Percentiles rank a stretch among this genome's conserved stretches.
Conservation (phyloP, 2,329 filamentous ascomycete species). For the Coleophoma cylindrospora region DNA sequence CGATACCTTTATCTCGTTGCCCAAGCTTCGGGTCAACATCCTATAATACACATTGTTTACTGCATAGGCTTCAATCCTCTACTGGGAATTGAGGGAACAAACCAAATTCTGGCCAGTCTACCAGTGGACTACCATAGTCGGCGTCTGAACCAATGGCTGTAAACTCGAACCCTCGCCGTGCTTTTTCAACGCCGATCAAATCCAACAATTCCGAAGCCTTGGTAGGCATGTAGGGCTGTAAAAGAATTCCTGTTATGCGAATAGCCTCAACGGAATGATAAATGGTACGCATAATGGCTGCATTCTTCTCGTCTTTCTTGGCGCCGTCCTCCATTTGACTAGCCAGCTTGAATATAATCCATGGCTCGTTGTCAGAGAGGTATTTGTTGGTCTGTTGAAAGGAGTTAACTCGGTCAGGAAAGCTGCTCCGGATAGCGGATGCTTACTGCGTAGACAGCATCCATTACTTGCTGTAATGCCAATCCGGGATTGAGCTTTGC, state of each 20-base stretch:
- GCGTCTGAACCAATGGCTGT: conserved; percentile 60
- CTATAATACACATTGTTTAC: no score
- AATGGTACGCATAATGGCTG: conserved; percentile 42
- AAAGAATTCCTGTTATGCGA: conserved; percentile 73
- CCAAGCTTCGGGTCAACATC: no score
- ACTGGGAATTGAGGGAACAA: conserved; percentile 48
- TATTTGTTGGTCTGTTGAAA: conserved; percentile 60
- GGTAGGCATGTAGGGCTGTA: conserved; percentile 86
- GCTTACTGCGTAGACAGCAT: conserved; percentile 53
- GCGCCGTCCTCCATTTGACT: no score
- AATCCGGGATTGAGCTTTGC: conserved; percentile 54
- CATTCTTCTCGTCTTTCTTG: not conserved
- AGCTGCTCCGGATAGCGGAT: not conserved
- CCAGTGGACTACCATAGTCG: conserved; percentile 53
- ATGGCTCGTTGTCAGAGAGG: conserved; percentile 62
- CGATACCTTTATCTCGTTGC: no score
- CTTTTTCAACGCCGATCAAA: conserved; percentile 63
- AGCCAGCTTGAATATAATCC: conserved; percentile 46
- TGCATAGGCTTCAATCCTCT: conserved; percentile 27
- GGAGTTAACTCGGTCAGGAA: conserved; percentile 6
- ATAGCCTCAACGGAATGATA: conserved; percentile 72
- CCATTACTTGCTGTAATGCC: conserved; percentile 62
- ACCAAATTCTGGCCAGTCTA: conserved; percentile 29
- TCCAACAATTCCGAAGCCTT: conserved; percentile 72
- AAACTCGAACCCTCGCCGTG: conserved; percentile 57